Evolutionary conservation across 176 grass and related monocot genomes (phyloP).

Genomic region (Eragrostis curvula): DNA sequence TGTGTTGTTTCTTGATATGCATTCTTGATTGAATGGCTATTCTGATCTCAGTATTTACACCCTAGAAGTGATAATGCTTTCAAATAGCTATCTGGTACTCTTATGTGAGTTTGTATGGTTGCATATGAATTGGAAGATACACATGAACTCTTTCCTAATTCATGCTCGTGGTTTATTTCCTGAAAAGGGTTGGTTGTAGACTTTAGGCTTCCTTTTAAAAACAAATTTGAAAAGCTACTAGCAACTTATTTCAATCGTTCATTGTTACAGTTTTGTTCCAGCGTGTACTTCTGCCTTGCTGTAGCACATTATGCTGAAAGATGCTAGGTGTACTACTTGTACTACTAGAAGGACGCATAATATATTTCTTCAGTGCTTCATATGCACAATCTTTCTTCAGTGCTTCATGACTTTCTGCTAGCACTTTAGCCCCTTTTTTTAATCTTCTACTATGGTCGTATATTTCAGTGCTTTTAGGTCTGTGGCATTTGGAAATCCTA

Average conservation of each 20-base stretch:
- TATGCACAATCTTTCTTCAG: constrained; percentile 16
- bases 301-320: constrained; percentile 33
- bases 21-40: constrained; percentile 20
- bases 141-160: background rate
- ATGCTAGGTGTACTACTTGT: background rate
- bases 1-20: constrained; percentile 13
- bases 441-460: constrained; percentile 9
- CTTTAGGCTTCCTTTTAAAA: no score
- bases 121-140: constrained; percentile 35
- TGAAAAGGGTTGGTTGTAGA: background rate
- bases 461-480: background rate
- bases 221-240: background rate
- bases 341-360: background rate
- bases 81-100: background rate
- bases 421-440: background rate
- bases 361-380: constrained; percentile 30
- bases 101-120: constrained; percentile 27
- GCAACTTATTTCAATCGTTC: constrained; percentile 16
- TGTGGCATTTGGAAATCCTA: constrained; percentile 1
- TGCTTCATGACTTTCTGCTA: constrained; percentile 12
- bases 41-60: no score
- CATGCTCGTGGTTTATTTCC: background rate
- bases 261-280: constrained; percentile 11
- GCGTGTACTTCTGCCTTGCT: background rate
- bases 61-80: no score